Conservation (phyloP, 352 stramenopile species). For the Globisporangium splendens region DNA sequence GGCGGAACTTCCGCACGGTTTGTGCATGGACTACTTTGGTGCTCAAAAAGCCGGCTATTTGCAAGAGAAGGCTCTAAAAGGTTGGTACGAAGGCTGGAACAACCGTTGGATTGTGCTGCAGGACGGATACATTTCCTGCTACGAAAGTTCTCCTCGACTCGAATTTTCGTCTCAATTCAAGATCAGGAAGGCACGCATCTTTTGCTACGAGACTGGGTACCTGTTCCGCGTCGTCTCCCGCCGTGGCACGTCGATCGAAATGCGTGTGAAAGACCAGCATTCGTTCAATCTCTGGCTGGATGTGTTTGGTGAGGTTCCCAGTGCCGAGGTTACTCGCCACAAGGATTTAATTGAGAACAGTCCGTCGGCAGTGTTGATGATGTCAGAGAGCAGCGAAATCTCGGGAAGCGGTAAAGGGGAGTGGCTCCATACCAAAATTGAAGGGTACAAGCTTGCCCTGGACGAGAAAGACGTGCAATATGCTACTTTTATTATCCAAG, state of each 20-base stretch:
- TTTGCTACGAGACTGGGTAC: conserved; percentile 71
- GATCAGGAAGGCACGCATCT: conserved; percentile 58
- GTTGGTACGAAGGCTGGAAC: conserved; percentile 82
- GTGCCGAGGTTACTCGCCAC: conserved; percentile 55
- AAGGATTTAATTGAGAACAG: conserved; percentile 81
- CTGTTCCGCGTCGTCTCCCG: conserved; percentile 75
- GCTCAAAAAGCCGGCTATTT: conserved; percentile 69
- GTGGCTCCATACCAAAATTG: conserved; percentile 80
- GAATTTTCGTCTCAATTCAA: conserved; percentile 74
- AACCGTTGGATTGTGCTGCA: conserved; percentile 83
- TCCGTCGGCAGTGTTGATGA: conserved; percentile 71
- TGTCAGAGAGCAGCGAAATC: conserved; percentile 32
- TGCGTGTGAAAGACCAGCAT: conserved; percentile 72
- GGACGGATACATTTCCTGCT: conserved; percentile 68
- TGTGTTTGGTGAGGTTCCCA: conserved; percentile 53
- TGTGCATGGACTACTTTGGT: conserved; percentile 78
- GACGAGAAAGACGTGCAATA: conserved; percentile 75
- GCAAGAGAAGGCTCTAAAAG: conserved; percentile 69
- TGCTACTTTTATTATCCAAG: conserved; percentile 77
- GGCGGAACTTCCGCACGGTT: conserved; percentile 52
- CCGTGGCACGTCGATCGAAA: conserved; percentile 66
- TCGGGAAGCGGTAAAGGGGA: conserved; percentile 26
- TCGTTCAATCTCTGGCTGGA: conserved; percentile 77
- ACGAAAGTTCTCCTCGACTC: conserved; percentile 74
- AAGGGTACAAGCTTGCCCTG: conserved; percentile 60